Conservation (phyloP, 306 rosid genomes). For the Erythrophleum fordii region DNA sequence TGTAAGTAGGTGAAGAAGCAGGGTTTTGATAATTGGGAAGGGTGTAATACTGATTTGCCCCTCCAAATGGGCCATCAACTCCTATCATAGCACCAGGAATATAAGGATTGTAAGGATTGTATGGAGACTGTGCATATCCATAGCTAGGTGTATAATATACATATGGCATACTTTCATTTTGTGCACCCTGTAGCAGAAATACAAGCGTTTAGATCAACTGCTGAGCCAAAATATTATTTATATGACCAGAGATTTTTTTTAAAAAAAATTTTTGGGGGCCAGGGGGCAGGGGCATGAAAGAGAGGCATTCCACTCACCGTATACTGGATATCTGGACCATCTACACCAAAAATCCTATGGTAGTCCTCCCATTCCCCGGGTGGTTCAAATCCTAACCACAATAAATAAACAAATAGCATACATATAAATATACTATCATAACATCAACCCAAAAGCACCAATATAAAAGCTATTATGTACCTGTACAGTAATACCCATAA, state of each 20-base stretch:
- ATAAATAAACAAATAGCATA: background rate
- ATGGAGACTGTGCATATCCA: constrained; percentile 97
- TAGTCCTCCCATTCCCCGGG: constrained; percentile 96
- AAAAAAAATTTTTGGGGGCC: no score
- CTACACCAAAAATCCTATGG: constrained; percentile 73
- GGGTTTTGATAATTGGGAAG: constrained; percentile 68
- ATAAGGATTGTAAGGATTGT: constrained; percentile 96
- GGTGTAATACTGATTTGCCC: constrained; percentile 73
- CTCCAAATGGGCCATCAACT: constrained; percentile 69
- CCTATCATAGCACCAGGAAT: constrained; percentile 94
- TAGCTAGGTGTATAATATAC: constrained; percentile 85
- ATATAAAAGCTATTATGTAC: constrained; percentile 37
- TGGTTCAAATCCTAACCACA: constrained; percentile 77
- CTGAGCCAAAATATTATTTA: background rate
- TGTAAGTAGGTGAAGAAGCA: constrained; percentile 68
- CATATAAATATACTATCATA: constrained; percentile 25
- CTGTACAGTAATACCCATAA: constrained; percentile 96
- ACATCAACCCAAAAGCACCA: background rate
- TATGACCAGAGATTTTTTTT: background rate
- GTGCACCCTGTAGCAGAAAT: constrained; percentile 68
- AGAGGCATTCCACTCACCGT: constrained; percentile 52
- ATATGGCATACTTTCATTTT: constrained; percentile 79
- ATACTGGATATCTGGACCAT: constrained; percentile 77
- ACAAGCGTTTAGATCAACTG: constrained; percentile 31
- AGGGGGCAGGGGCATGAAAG: background rate